phyloP scores from a whole-genome alignment of 257 asterid species.

The Nicotiana knightiana region DNA sequence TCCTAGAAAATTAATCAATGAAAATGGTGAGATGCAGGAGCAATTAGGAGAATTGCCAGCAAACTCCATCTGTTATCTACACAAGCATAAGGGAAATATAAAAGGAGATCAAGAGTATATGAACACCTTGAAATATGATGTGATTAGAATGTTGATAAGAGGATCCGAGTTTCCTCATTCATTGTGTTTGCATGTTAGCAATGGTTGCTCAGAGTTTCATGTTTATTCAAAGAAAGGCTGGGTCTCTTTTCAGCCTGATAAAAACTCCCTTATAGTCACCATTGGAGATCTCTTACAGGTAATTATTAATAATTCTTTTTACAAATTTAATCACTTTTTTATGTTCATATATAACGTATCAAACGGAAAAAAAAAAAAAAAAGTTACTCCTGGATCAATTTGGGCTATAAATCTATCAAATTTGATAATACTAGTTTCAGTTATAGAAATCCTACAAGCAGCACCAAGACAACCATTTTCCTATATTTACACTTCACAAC shows the following conservation, averaged over 20 bases:
- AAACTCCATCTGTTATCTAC: constrained; percentile 44
- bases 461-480: neutral
- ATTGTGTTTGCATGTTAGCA: constrained; percentile 55
- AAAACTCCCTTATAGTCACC: constrained; percentile 47
- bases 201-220: constrained; percentile 67
- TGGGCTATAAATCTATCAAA: too few relatives aligned
- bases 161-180: constrained; percentile 77
- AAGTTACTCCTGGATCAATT: too few relatives aligned
- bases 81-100: constrained; percentile 37
- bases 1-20: neutral
- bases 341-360: too few relatives aligned
- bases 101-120: constrained; percentile 22
- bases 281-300: constrained; percentile 77
- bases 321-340: neutral
- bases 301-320: neutral
- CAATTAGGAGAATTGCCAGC: constrained; percentile 21
- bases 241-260: constrained; percentile 53
- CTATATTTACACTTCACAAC: neutral
- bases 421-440: neutral
- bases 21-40: constrained; percentile 2
- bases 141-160: constrained; percentile 63
- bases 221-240: constrained; percentile 88
- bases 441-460: neutral
- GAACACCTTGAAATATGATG: constrained; percentile 56
- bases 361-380: too few relatives aligned